phyloP scores from a whole-genome alignment of 768 basidiomycete genomes.

The Tylopilus cervinicoccineus region DNA sequence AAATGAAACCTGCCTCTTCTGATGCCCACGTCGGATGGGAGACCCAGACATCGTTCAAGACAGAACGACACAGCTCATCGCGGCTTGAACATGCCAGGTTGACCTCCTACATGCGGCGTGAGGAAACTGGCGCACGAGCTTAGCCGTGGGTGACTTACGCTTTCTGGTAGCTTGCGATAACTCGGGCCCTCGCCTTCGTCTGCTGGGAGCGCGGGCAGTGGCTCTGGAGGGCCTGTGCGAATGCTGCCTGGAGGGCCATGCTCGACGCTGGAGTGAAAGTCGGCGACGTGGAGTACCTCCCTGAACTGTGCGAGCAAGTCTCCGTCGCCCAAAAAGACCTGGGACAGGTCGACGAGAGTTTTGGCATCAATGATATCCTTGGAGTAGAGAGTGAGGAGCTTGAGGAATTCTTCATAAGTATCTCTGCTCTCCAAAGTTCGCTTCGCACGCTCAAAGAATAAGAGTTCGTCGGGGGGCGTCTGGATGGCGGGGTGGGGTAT shows the following conservation, averaged over 20 bases:
- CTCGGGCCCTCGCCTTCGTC: constrained; percentile 90
- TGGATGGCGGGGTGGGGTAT: constrained; percentile 30
- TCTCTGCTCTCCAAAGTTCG: constrained; percentile 70
- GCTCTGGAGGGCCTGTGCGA: constrained; percentile 70
- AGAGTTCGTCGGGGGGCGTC: constrained; percentile 65
- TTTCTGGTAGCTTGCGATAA: constrained; percentile 84
- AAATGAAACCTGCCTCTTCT: constrained; percentile 89
- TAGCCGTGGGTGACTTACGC: constrained; percentile 50
- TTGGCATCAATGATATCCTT: constrained; percentile 88
- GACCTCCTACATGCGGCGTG: constrained; percentile 59
- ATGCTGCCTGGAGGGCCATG: constrained; percentile 77
- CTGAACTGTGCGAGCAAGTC: constrained; percentile 84
- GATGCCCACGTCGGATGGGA: constrained; percentile 99
- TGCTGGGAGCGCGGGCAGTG: constrained; percentile 71
- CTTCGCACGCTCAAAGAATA: constrained; percentile 94
- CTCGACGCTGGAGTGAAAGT: constrained; percentile 53
- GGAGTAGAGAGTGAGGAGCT: constrained; percentile 85
- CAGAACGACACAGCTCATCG: constrained; percentile 90
- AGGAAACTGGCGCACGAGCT: background rate
- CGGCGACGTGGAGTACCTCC: constrained; percentile 79
- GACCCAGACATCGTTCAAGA: constrained; percentile 97
- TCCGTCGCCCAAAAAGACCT: constrained; percentile 76
- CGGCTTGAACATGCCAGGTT: constrained; percentile 90
- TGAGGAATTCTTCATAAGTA: constrained; percentile 90
- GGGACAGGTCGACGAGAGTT: constrained; percentile 76